Evolutionary conservation across 768 basidiomycete genomes (phyloP).

Genomic region (Amanita molliuscula): DNA sequence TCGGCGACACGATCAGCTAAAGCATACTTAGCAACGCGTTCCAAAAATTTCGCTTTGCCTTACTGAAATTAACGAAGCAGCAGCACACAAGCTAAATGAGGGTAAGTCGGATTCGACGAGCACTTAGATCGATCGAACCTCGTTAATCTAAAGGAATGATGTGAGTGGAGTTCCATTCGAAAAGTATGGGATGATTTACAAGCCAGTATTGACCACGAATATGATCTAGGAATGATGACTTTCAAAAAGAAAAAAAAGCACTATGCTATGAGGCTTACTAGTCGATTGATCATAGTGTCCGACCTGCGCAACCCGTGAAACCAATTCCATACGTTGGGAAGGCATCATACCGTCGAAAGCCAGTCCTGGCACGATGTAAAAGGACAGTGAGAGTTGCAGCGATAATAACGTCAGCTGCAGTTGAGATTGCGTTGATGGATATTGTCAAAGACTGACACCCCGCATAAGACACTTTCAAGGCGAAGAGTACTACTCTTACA

Average conservation of each 20-base stretch:
- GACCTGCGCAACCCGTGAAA: conserved; percentile 18
- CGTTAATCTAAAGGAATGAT: conserved; percentile 14
- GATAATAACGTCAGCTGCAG: conserved; percentile 33
- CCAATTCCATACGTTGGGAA: not conserved
- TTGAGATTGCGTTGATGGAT: conserved; percentile 29
- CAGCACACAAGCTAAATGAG: conserved; percentile 33
- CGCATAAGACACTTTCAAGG: not conserved
- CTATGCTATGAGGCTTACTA: conserved; percentile 15
- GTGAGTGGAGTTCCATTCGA: not conserved
- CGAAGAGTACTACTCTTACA: conserved; percentile 10
- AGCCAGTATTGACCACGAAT: conserved; percentile 32
- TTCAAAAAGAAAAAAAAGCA: not conserved
- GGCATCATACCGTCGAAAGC: conserved; percentile 26
- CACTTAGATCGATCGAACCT: conserved; percentile 15
- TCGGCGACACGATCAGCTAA: conserved; percentile 35
- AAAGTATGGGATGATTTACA: conserved; percentile 1
- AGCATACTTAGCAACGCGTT: not conserved
- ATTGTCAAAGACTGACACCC: conserved; percentile 25
- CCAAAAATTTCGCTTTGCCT: conserved; percentile 2
- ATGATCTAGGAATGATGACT: conserved; percentile 20
- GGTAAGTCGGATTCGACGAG: not conserved
- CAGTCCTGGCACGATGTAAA: conserved; percentile 32
- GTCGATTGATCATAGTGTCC: conserved; percentile 33
- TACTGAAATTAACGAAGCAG: conserved; percentile 43
- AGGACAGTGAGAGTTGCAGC: conserved; percentile 26